Evolutionary conservation across 495 filamentous ascomycete species (phyloP).

Genomic region (Aspergillus hancockii): DNA sequence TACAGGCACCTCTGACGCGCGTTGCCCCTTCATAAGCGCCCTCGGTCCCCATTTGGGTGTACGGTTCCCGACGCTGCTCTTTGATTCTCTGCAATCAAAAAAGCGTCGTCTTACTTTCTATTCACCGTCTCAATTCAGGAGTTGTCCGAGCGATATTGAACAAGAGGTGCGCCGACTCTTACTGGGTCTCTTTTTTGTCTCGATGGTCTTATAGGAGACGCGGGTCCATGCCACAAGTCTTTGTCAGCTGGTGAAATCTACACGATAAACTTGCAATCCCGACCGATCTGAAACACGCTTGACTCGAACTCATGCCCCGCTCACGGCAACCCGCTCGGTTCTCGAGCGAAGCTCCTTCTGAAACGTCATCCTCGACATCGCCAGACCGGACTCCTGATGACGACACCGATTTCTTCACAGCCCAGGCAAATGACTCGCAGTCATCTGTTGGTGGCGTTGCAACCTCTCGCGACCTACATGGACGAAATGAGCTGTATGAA

Average conservation of each 20-base stretch:
- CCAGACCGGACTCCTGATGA: constrained; percentile 82
- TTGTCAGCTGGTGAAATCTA: neutral
- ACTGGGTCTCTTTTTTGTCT: neutral
- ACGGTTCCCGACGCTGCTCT: neutral
- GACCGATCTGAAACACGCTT: neutral
- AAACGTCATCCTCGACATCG: constrained; percentile 79
- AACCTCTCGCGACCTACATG: constrained; percentile 68
- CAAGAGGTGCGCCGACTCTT: constrained; percentile 6
- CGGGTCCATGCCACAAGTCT: neutral
- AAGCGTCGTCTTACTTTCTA: neutral
- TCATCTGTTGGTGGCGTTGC: constrained; percentile 83
- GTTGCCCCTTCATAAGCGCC: constrained; percentile 18
- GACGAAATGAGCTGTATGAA: constrained; percentile 56
- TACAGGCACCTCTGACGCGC: constrained; percentile 23
- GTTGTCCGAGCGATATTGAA: neutral
- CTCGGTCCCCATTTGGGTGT: neutral
- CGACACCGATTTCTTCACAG: constrained; percentile 89
- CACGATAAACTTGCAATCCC: neutral
- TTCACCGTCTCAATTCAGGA: neutral
- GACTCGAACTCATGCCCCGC: constrained; percentile 38
- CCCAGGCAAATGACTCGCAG: constrained; percentile 81
- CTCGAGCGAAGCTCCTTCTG: constrained; percentile 50
- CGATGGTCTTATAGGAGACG: constrained; percentile 5
- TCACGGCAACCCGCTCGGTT: constrained; percentile 40
- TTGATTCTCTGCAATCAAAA: neutral